Percentiles rank a stretch among this genome's conserved stretches.
phyloP scores from a whole-genome alignment of 2,329 filamentous ascomycete species.

The Cordyceps farinosa region DNA sequence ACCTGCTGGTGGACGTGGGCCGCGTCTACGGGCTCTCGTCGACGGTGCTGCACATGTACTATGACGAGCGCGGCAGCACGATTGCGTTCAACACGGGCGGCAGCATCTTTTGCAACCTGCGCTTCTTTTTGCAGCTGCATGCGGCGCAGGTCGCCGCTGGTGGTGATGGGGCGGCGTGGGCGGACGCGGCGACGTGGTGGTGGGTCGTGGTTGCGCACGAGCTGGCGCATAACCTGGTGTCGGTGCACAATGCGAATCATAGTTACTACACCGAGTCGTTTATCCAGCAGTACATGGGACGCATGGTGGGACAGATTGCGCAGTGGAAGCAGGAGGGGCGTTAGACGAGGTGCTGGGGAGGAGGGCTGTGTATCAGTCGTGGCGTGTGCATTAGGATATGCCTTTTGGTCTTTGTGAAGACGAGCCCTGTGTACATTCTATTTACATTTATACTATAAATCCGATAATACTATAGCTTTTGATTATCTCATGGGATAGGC shows the following conservation, averaged over 20 bases:
- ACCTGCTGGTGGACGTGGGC: conserved; percentile 65
- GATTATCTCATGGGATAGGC: too few relatives aligned
- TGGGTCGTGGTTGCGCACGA: conserved; percentile 96
- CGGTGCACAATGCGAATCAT: conserved; percentile 72
- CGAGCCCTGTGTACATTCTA: neutral
- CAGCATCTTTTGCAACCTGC: conserved; percentile 89
- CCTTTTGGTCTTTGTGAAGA: neutral
- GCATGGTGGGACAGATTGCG: conserved; percentile 56
- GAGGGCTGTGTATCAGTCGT: neutral
- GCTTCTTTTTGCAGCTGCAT: conserved; percentile 82
- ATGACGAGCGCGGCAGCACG: conserved; percentile 71
- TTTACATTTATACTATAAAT: neutral
- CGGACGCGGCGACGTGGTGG: conserved; percentile 80
- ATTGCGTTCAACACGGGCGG: conserved; percentile 91
- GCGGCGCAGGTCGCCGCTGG: conserved; percentile 40
- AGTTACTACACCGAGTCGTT: conserved; percentile 84
- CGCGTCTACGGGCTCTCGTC: conserved; percentile 68
- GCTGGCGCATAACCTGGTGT: conserved; percentile 87
- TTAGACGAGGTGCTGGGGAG: neutral
- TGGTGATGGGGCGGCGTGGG: conserved; percentile 42
- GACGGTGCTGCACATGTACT: conserved; percentile 77
- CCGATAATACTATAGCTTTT: too few relatives aligned
- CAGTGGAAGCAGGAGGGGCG: conserved; percentile 12
- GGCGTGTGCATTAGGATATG: neutral
- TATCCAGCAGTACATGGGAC: conserved; percentile 71